Evolutionary conservation across 148 eudicot species (phyloP), one percentile per base, ranked within the genome.

Genomic region (Spergularia bocconei): DNA sequence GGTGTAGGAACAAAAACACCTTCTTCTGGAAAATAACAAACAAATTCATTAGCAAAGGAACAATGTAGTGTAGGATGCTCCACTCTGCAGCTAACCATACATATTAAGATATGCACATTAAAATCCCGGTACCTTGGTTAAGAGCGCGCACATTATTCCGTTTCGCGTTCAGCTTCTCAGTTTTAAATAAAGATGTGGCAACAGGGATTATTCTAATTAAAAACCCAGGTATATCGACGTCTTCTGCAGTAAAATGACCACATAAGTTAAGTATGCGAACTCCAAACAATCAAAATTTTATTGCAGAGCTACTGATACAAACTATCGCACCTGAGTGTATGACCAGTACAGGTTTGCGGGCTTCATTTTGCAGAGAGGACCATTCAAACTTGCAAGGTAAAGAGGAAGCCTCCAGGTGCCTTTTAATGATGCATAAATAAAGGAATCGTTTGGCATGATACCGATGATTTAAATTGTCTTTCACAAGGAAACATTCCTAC

Each of bases 401-500:
- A 21, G 89, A 75, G 78, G 92, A 92, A 52, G 79, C 68, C 75
- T 84, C 71, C 78, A 95, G 78, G 81, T 92, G 82, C 79, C 86
- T 92, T 87, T 92, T 95, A 62, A 95, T 82, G 52, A 87, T 69
- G 75, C 96, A 87, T 25, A 95, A 93, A 78, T 95, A 95, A 25
- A 95, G 93, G 70, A 86, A 92, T 79, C 98, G 91, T 87, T 95
- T 95, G 75, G 96, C 97, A 88, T 92, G 93, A 84, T 92, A 95
- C 44, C 97, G 86, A 75, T 92, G 80, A 82, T 95, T 90, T 76
- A 95, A 80, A 79, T 89, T 92, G 82, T 95, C 98, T 78, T 95
- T 95, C 70, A 92, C 98, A 75, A 83, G 91, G 84, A 95, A 95
- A 69, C 96, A 90, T 81, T 90, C 96, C 98, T 95, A 86, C 75